A percentile compares a stretch with the other conserved stretches of the same genome.
These are phyloP conservation scores for Biscogniauxia sp. DNA, from an alignment of 2,329 filamentous ascomycete species.

Conservation along the genomic window DNA sequence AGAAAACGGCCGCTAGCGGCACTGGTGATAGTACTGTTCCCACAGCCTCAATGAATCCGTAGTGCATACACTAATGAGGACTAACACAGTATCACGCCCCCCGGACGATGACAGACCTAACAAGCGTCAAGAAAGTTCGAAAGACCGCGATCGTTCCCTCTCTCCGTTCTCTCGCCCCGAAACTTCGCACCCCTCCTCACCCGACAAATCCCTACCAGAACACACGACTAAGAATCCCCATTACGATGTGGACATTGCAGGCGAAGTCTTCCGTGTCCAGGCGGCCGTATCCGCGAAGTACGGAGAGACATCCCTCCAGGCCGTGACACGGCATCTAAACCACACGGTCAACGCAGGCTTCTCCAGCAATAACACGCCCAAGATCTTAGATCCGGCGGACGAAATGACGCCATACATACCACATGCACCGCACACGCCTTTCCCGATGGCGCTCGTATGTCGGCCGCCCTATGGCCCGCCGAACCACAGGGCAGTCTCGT, in stretches of 20 bases:
- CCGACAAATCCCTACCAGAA: slow-evolving; percentile 40
- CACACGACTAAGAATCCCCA: slow-evolving; percentile 59
- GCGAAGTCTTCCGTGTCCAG: slow-evolving; percentile 63
- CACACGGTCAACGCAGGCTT: slow-evolving; percentile 53
- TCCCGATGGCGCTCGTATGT: slow-evolving; percentile 71
- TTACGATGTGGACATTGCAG: slow-evolving; percentile 60
- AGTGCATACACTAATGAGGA: background rate
- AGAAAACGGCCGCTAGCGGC: background rate
- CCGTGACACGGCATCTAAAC: slow-evolving; percentile 65
- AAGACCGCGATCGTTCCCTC: background rate
- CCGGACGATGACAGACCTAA: background rate
- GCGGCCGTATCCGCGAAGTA: slow-evolving; percentile 48
- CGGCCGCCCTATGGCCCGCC: slow-evolving; percentile 64
- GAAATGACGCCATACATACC: slow-evolving; percentile 67
- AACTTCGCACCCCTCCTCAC: background rate
- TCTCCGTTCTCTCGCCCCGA: background rate
- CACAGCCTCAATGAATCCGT: background rate
- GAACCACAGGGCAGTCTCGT: slow-evolving; percentile 58
- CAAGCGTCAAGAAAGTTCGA: background rate
- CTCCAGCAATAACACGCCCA: slow-evolving; percentile 46
- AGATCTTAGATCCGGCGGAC: slow-evolving; percentile 45
- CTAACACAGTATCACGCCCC: background rate
- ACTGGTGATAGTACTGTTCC: background rate
- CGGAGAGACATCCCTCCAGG: slow-evolving; percentile 53
- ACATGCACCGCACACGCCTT: slow-evolving; percentile 49